Conservation (phyloP, 768 basidiomycete species). For the Hypholoma sublateritium region DNA sequence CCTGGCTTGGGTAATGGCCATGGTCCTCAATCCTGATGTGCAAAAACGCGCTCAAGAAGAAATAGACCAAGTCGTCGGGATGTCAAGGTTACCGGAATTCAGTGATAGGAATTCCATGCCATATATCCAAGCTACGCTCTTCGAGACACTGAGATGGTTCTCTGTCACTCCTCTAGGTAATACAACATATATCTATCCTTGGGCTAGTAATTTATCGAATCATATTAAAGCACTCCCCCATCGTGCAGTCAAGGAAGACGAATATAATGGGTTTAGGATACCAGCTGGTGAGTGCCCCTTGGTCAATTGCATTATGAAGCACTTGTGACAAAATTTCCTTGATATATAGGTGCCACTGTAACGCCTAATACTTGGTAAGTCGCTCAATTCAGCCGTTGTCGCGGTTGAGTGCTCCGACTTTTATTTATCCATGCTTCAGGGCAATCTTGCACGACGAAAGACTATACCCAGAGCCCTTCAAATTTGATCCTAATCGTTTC, state of each 20-base stretch:
- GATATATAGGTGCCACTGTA: not conserved
- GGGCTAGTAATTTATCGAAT: not conserved
- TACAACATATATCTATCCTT: not conserved
- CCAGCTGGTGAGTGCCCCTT: not conserved
- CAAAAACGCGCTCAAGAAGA: conserved; percentile 43
- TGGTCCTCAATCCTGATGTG: conserved; percentile 40
- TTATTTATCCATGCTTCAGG: conserved; percentile 19
- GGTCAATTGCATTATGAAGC: not conserved
- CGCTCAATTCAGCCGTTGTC: not conserved
- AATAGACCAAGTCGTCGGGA: conserved; percentile 39
- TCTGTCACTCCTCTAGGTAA: conserved; percentile 28
- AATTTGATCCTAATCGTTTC: conserved; percentile 59
- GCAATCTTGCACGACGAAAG: conserved; percentile 49
- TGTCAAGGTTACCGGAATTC: conserved; percentile 40
- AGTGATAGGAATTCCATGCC: conserved; percentile 37
- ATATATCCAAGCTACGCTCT: conserved; percentile 41
- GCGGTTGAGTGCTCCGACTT: not conserved
- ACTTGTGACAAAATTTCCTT: too few species aligned
- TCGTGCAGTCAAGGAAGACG: not conserved
- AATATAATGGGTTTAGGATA: not conserved
- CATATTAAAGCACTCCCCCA: not conserved
- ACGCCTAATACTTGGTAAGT: not conserved
- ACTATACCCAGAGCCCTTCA: conserved; percentile 49
- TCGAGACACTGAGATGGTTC: conserved; percentile 44
- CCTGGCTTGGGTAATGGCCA: conserved; percentile 29